Percentiles rank a stretch among this genome's conserved stretches.
Conservation (phyloP, 2,329 filamentous ascomycete genomes). For the Fusarium siculi region DNA sequence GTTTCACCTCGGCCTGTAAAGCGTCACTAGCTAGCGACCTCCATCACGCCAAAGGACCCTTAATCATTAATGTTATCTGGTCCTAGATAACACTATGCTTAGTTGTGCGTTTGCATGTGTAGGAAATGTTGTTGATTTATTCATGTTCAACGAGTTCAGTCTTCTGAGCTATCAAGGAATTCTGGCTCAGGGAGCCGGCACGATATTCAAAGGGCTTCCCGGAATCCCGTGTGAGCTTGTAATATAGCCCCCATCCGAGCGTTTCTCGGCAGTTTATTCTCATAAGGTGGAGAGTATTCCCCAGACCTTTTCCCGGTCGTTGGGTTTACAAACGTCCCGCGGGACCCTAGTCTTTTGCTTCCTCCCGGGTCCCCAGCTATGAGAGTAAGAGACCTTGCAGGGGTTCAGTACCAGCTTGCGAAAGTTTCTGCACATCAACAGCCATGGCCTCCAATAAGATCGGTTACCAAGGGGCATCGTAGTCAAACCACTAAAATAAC, state of each 20-base stretch:
- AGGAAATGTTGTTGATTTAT: background rate
- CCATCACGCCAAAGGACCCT: background rate
- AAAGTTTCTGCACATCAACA: too few species aligned
- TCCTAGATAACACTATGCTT: background rate
- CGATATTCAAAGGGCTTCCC: background rate
- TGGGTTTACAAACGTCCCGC: background rate
- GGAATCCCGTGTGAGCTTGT: background rate
- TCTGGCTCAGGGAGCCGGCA: background rate
- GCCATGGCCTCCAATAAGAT: background rate
- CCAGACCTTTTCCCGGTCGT: too few species aligned
- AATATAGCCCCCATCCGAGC: background rate
- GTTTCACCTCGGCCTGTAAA: background rate
- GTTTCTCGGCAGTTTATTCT: background rate
- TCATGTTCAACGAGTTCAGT: background rate
- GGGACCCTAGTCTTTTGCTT: background rate
- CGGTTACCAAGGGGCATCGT: background rate
- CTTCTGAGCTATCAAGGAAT: background rate
- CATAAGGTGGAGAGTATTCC: background rate
- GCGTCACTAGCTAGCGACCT: background rate
- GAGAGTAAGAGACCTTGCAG: background rate
- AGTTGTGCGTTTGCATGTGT: rapidly evolving
- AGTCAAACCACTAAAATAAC: background rate
- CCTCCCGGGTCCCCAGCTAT: background rate
- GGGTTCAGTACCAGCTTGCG: background rate
- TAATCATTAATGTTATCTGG: background rate